Conservation (phyloP, 768 basidiomycete species). For the Candolleomyces aberdarensis region DNA sequence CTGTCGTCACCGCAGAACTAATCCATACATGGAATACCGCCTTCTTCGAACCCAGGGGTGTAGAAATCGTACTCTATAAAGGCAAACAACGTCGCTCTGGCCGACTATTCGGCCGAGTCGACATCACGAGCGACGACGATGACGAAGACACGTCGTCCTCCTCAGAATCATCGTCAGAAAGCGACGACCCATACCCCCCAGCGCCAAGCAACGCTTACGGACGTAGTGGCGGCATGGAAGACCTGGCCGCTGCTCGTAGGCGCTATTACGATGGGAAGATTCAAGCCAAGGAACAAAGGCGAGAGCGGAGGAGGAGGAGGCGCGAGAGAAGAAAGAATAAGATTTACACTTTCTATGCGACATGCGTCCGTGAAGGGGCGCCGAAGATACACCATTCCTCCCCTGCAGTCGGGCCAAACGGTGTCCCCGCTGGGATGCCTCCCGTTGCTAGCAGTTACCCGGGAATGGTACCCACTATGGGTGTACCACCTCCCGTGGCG, state of each 20-base stretch:
- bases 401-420: not conserved
- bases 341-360: constrained; percentile 62
- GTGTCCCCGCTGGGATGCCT: not conserved
- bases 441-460: constrained; percentile 7
- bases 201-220: not conserved
- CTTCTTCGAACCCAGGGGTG: constrained; percentile 71
- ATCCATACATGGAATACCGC: constrained; percentile 77
- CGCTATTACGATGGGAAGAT: constrained; percentile 51
- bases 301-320: constrained; percentile 58
- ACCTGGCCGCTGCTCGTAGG: constrained; percentile 47
- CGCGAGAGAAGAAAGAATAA: constrained; percentile 57
- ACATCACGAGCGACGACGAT: constrained; percentile 50
- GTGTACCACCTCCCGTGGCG: not conserved
- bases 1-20: constrained; percentile 63
- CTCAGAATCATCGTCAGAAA: constrained; percentile 7
- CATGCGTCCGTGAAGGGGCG: constrained; percentile 36
- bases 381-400: not conserved
- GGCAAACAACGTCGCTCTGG: constrained; percentile 80
- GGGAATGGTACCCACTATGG: not conserved
- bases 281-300: constrained; percentile 51
- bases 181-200: constrained; percentile 9
- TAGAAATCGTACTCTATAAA: constrained; percentile 80
- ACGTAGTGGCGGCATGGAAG: not conserved
- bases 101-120: constrained; percentile 47
- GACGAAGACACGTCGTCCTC: constrained; percentile 34